Percentiles rank a stretch among this genome's conserved stretches.
Conservation (phyloP, 192 early-diverging fungal species). For the Funneliformis mosseae region DNA sequence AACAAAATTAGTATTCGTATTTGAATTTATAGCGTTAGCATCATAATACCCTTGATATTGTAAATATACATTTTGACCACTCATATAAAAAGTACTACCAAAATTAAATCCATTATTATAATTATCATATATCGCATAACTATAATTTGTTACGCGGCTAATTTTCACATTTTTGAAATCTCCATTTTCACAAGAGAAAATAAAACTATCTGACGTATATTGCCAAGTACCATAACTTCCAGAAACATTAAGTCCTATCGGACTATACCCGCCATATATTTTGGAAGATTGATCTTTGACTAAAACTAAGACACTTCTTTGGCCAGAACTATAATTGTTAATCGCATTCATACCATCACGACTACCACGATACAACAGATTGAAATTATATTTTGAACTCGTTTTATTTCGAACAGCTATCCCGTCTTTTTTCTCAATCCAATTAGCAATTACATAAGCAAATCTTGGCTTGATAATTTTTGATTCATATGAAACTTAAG, state of each 20-base stretch:
- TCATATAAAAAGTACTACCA: not conserved
- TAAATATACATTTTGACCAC: not conserved
- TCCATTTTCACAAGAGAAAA: slow-evolving; percentile 6
- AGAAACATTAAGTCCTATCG: slow-evolving; percentile 11
- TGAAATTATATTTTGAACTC: slow-evolving; percentile 1
- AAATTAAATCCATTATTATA: not conserved
- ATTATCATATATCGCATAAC: not conserved
- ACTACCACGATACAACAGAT: not conserved
- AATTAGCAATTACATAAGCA: slow-evolving; percentile 7
- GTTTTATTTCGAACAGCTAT: not conserved
- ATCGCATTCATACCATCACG: not conserved
- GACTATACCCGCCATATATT: not conserved
- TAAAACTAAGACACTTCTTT: too few species aligned
- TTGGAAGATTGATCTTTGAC: too few species aligned
- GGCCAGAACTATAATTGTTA: too few species aligned
- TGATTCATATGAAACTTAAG: not conserved
- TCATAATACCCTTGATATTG: too few species aligned
- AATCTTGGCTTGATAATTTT: not conserved
- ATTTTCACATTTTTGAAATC: not conserved
- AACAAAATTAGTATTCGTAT: not conserved
- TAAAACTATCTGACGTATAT: slow-evolving; percentile 15
- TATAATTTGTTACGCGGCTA: not conserved
- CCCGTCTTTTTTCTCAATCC: not conserved
- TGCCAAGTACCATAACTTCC: not conserved
- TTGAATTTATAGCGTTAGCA: not conserved